These are phyloP conservation scores for Astrephomene gubernaculifera DNA, from an alignment of 139 green algal genomes.

Conservation along the genomic window DNA sequence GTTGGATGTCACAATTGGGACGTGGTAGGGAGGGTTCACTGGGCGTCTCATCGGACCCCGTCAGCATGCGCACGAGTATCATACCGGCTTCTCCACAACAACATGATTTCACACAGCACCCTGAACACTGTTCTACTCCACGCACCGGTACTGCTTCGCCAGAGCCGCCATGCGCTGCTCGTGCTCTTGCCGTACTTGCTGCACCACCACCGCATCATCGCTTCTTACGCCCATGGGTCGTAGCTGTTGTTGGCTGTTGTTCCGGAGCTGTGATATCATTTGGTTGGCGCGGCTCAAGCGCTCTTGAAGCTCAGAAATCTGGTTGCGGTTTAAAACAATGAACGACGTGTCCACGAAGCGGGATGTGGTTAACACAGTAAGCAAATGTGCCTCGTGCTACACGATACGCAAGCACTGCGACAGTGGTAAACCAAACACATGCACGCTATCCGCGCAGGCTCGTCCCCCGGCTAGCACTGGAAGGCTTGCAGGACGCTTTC, in stretches of 20 bases:
- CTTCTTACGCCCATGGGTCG: no score
- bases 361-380: neutral
- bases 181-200: slow-evolving; percentile 7
- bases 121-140: neutral
- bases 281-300: slow-evolving; percentile 6
- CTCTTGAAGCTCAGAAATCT: slow-evolving; percentile 35
- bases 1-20: no score
- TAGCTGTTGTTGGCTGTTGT: neutral
- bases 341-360: neutral
- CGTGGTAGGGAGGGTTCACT: no score
- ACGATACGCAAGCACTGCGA: neutral
- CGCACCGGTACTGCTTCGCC: slow-evolving; percentile 22
- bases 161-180: slow-evolving; percentile 28
- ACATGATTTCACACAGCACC: neutral
- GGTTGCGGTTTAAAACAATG: neutral
- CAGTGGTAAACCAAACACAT: neutral
- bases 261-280: neutral
- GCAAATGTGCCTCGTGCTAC: neutral
- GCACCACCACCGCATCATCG: no score
- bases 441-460: neutral
- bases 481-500: no score
- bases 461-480: no score
- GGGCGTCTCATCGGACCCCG: neutral
- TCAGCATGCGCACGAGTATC: neutral
- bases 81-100: neutral